Percentiles rank a stretch among this genome's conserved stretches.
phyloP scores from a whole-genome alignment of 1,284 basidiomycete species.

The Ganoderma sp. region DNA sequence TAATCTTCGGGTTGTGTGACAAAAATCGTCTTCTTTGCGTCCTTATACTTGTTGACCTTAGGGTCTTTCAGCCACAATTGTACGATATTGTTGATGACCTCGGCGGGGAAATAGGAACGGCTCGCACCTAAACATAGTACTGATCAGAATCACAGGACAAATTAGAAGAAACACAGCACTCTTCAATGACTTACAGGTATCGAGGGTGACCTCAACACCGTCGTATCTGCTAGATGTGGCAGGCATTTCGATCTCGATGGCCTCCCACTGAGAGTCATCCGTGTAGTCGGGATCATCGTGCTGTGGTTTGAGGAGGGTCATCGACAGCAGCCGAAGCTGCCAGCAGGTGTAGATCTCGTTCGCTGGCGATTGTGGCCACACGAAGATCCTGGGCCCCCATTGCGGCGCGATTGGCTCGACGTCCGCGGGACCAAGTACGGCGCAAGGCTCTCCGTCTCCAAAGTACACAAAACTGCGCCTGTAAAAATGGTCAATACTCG shows the following conservation, averaged over 20 bases:
- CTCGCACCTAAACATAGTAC: too few relatives aligned
- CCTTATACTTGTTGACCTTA: neutral
- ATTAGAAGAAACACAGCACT: too few relatives aligned
- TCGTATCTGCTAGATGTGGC: neutral
- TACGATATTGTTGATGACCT: neutral
- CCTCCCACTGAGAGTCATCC: neutral
- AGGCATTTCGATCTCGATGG: neutral
- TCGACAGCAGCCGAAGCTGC: neutral
- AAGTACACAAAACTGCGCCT: neutral
- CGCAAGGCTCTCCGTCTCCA: neutral
- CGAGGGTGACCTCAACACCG: neutral
- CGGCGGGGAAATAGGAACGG: neutral
- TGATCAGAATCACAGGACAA: too few relatives aligned
- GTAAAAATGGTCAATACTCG: neutral
- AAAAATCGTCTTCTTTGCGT: neutral
- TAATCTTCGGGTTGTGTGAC: neutral
- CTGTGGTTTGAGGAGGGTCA: neutral
- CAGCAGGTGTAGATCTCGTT: neutral
- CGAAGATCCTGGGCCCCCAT: neutral
- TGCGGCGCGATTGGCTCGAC: neutral
- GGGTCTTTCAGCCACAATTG: neutral
- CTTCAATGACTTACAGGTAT: neutral
- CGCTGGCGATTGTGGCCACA: neutral
- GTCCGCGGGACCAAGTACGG: neutral
- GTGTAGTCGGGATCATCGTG: neutral